Conservation (phyloP, 2,329 filamentous ascomycete species). For the Claviceps sp. region DNA sequence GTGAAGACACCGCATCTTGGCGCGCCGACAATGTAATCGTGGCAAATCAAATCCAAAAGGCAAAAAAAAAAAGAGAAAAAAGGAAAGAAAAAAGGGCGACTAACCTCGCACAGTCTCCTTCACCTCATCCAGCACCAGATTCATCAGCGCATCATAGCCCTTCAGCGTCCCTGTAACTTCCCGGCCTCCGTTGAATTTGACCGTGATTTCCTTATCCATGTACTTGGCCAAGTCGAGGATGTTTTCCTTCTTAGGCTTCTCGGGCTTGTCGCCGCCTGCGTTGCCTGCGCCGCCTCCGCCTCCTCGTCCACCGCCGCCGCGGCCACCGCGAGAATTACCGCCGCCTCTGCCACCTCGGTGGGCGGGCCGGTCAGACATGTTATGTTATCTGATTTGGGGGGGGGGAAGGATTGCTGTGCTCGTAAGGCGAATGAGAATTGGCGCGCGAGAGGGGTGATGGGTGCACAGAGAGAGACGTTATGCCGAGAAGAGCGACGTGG, state of each 20-base stretch:
- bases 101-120: conserved; percentile 79
- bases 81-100: conserved; percentile 11
- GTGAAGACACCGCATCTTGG: too few relatives aligned
- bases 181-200: conserved; percentile 92
- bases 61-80: background rate
- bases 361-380: conserved; percentile 38
- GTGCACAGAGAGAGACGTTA: background rate
- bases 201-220: conserved; percentile 88
- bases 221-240: conserved; percentile 93
- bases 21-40: background rate
- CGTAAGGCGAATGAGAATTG: background rate
- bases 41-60: background rate
- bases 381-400: conserved; percentile 7
- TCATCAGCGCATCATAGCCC: conserved; percentile 96
- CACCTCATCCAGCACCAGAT: conserved; percentile 88
- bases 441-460: background rate
- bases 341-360: conserved; percentile 30
- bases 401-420: background rate
- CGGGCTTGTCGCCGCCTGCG: conserved; percentile 37
- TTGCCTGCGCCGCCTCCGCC: conserved; percentile 23
- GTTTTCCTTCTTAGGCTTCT: conserved; percentile 94
- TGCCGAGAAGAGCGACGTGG: too few relatives aligned
- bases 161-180: conserved; percentile 86
- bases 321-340: conserved; percentile 19
- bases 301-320: conserved; percentile 22